These are phyloP conservation scores for Gossypium australe DNA, from an alignment of 345 rosid genomes.

Conservation along the genomic window DNA sequence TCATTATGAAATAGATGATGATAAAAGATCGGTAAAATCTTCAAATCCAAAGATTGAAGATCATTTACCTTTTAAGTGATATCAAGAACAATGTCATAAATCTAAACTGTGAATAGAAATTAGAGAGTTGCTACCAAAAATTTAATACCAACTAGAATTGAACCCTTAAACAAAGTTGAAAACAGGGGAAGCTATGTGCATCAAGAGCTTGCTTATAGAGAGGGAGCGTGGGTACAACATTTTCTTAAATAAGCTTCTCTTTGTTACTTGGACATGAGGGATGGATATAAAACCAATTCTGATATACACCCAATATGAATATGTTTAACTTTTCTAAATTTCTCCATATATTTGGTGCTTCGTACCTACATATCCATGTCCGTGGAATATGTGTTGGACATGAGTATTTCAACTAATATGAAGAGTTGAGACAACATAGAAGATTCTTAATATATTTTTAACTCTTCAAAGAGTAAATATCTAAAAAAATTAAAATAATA, in stretches of 20 bases:
- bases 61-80: background rate
- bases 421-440: background rate
- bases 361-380: background rate
- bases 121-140: background rate
- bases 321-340: background rate
- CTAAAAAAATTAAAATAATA: background rate
- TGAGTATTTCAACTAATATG: background rate
- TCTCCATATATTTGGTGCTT: background rate
- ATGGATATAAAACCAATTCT: too few species aligned
- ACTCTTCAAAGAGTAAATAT: background rate
- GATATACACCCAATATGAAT: too few species aligned
- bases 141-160: background rate
- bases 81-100: background rate
- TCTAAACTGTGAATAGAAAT: background rate
- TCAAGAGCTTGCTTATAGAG: background rate
- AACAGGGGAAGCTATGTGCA: background rate
- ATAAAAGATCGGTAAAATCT: background rate
- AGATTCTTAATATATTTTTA: background rate
- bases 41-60: background rate
- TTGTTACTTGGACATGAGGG: too few species aligned
- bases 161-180: background rate
- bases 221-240: background rate
- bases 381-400: background rate
- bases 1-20: background rate
- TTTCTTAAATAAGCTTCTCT: background rate